Conservation (phyloP, 371 early-diverging fungal species). For the Coemansia sp. region DNA sequence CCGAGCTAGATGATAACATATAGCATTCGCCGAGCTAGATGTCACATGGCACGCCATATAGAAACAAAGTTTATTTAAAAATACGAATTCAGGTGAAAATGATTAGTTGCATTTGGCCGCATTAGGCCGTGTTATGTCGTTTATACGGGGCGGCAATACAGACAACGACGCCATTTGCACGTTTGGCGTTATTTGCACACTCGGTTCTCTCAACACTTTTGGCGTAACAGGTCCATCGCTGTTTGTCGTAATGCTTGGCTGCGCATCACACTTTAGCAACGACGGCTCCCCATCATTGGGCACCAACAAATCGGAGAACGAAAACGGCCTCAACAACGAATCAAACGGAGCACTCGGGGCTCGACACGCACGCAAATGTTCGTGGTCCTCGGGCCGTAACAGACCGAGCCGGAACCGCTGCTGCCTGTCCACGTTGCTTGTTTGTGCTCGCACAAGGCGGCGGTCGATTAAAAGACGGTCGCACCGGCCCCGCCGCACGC, state of each 20-base stretch:
- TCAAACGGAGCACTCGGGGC: background rate
- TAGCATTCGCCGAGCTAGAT: no score
- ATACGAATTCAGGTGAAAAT: background rate
- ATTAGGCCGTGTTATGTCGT: background rate
- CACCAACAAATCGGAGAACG: slow-evolving; percentile 15
- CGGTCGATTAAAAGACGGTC: slow-evolving; percentile 44
- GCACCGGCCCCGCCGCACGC: slow-evolving; percentile 33
- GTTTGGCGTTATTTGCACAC: background rate
- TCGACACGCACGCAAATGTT: slow-evolving; percentile 8
- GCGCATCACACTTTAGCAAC: background rate
- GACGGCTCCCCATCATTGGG: background rate
- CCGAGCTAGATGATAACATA: no score
- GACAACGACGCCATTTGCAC: background rate
- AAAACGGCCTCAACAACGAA: slow-evolving; percentile 32
- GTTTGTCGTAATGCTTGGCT: background rate
- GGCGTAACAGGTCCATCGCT: background rate
- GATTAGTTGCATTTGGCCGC: slow-evolving; percentile 24
- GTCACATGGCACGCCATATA: background rate
- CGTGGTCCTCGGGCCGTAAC: slow-evolving; percentile 32
- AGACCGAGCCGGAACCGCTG: slow-evolving; percentile 35
- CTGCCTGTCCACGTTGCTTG: background rate
- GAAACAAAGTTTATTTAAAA: background rate
- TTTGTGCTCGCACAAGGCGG: slow-evolving; percentile 7
- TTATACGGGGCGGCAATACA: background rate
- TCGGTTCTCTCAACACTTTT: background rate